Evolutionary conservation across 257 asterid genomes (phyloP), one percentile per base, ranked within the genome.

Genomic region (Capsicum baccatum): DNA sequence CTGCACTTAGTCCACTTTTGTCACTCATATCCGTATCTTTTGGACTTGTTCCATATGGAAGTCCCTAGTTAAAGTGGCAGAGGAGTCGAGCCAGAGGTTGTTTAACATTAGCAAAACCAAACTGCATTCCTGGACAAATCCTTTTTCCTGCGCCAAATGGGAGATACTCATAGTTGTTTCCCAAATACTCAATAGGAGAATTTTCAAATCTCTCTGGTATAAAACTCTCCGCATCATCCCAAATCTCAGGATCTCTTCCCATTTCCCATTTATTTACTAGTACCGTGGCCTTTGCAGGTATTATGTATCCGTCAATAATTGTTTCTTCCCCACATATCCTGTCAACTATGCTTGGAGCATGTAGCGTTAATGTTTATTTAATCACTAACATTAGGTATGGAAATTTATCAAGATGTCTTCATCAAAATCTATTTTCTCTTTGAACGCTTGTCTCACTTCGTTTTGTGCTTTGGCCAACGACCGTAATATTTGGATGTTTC

Each of bases 391-490:
- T 71, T 44, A 71, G 57, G 15, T 85, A 12, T 37, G 74, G 82
- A 63, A 85, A 39, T 42, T 81, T 8, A 69, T 69, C 79, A 69
- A 42, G 79, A 69, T 69, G 55, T 69, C 79, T 8, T 80, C 83
- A 9, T 16, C n/a, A 37, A 86, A 80, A 9, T 14, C 9, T 0
- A 17, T 63, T 35, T 21, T 81, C 16, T 64, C 87, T 17, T 84
- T 42, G 81, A 84, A 63, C 3, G 63, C 35, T 12, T 50, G 54
- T 84, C 87, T 71, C 10, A 71, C 79, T 70, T 70, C 56, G 3
- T 17, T 44, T 2, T 71, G 79, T 42, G 79, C 79, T 57, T 71
- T 71, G 1, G 79, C 57, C 79, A 71, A 26, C 33, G 33, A 1
- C 33, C 33, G 33, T 9, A n/a, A 71, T 4, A 6, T 71, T 71